Conservation (phyloP, 2,329 filamentous ascomycete genomes). For the Fusarium sp. region DNA sequence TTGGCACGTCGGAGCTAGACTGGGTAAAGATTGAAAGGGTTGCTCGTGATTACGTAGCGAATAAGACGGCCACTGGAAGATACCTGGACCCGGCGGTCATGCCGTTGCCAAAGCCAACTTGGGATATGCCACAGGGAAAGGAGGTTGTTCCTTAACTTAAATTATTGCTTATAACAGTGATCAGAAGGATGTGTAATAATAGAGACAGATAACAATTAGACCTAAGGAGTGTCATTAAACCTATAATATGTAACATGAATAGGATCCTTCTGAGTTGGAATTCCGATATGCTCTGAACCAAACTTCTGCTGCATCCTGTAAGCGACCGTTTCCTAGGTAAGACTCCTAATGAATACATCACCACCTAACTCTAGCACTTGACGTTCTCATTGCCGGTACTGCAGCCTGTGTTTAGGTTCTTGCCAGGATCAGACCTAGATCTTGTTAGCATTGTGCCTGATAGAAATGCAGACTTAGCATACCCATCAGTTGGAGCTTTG, state of each 20-base stretch:
- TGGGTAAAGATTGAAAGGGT: constrained; percentile 45
- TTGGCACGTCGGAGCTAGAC: constrained; percentile 49
- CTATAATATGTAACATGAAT: rapidly evolving
- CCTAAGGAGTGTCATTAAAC: rapidly evolving
- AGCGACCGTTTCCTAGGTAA: too few species aligned
- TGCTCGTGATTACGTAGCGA: background rate
- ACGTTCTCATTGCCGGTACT: background rate
- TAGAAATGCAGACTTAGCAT: rapidly evolving
- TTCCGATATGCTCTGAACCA: rapidly evolving
- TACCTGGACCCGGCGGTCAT: background rate
- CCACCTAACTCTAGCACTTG: background rate
- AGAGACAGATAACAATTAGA: background rate
- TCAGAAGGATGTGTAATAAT: background rate
- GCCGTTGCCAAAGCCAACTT: background rate
- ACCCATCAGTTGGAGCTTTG: background rate
- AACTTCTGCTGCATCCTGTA: background rate
- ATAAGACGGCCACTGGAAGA: background rate
- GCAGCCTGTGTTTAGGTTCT: background rate
- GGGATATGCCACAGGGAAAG: background rate
- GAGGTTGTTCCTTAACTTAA: background rate
- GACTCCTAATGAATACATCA: background rate
- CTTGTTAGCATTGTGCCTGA: too few species aligned
- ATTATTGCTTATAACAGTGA: background rate
- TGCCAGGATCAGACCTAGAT: rapidly evolving
- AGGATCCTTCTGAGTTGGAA: rapidly evolving